Base-by-base conservation (phyloP, 805 yeast species). In the Wickerhamomyces xylosicus region DNA sequence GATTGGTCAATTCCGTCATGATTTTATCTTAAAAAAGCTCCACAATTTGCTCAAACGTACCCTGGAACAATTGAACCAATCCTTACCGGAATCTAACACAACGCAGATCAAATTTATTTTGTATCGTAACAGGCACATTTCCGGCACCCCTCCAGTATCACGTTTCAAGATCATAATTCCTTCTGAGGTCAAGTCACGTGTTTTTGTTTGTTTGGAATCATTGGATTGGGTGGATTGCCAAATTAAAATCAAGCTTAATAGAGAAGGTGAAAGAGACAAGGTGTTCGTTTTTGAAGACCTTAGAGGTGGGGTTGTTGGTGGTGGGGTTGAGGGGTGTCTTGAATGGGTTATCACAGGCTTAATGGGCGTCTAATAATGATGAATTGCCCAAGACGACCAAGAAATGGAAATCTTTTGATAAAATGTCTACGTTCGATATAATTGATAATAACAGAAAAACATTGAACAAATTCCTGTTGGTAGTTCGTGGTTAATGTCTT, bases 1-100 rank as follows among this genome's bases (percentile, higher is more conserved):
- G 33, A 63, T 78, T 28, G 81, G 81, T 5, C 72, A 74, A 46
- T 67, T 73, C 42, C 67, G 70, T 41, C 85, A 78, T 47, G 76
- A 74, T 44, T 47, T 61, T 28, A 58, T 65, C 37, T 43, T 73
- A 11, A 50, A 53, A 8, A 41, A 44, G 33, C 25, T 53, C 1
- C 42, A 49, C 19, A 32, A 41, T 2, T 21, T 45, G 33, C 27
- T 44, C 2, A 45, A 48, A 34, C 43, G 46, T 18, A 36, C 49
- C 7, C 22, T 47, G 2, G 39, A 41, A 18, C 37, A 35, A 28
- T 19, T 34, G 3, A 31, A 40, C 14, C 35, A 31, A 10, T 33
- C 47, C 0, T 19, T 39, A 1, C 43, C n/a, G 13, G 7, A 7
- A 28, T 52, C 7, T 52, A 48, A 19, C 10, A 49, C 13, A 41